phyloP scores from a whole-genome alignment of 2,329 filamentous ascomycete genomes.

The Saccharata proteae region DNA sequence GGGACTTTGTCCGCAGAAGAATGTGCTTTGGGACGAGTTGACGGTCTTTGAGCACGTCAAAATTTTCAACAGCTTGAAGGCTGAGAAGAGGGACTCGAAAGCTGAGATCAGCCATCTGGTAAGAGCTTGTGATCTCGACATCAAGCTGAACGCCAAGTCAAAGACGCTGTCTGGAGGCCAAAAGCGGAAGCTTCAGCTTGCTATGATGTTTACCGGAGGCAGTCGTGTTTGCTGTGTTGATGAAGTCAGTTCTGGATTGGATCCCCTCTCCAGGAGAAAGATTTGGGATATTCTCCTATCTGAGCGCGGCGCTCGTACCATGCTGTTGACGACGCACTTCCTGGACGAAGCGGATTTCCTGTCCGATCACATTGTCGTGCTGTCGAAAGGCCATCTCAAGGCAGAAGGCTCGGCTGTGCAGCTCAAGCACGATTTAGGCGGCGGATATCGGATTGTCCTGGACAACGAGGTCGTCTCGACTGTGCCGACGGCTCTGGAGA shows the following conservation, averaged over 20 bases:
- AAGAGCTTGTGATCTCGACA: constrained; percentile 57
- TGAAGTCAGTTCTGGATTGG: constrained; percentile 79
- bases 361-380: constrained; percentile 76
- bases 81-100: constrained; percentile 44
- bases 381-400: constrained; percentile 73
- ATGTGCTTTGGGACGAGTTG: constrained; percentile 83
- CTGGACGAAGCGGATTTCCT: constrained; percentile 85
- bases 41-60: constrained; percentile 74
- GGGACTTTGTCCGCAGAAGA: constrained; percentile 84
- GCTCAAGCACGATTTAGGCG: constrained; percentile 69
- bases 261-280: constrained; percentile 75
- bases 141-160: constrained; percentile 60
- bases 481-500: constrained; percentile 2
- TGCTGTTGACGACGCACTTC: constrained; percentile 86
- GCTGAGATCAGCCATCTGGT: constrained; percentile 53
- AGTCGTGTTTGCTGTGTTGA: constrained; percentile 83
- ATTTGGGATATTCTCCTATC: constrained; percentile 89
- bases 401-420: constrained; percentile 76
- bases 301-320: constrained; percentile 69
- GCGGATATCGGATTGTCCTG: constrained; percentile 61
- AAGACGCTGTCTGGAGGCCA: constrained; percentile 81
- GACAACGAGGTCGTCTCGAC: constrained; percentile 12
- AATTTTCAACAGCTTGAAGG: constrained; percentile 76
- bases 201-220: constrained; percentile 90
- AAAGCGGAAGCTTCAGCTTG: constrained; percentile 82